Evolutionary conservation across 139 green algal species (phyloP).

Genomic region (Eudorina sp.): DNA sequence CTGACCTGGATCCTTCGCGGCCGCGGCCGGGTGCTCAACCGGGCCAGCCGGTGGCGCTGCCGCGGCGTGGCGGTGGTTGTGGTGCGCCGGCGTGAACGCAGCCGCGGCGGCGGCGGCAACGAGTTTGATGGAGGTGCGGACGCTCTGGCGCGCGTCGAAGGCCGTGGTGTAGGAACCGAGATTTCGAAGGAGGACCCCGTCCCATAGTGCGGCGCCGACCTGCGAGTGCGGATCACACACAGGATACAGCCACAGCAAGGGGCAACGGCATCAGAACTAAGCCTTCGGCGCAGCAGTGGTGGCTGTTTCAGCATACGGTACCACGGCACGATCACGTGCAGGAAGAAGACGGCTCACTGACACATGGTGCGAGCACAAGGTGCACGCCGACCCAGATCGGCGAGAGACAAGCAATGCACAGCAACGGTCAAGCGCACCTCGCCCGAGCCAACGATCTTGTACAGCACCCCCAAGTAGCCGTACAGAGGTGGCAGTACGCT

Average conservation of each 20-base stretch:
- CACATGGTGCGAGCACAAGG: too few species aligned
- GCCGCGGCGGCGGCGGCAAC: not conserved
- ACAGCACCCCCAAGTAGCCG: constrained; percentile 35
- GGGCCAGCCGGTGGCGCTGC: not conserved
- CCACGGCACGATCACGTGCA: too few species aligned
- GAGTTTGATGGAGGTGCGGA: constrained; percentile 4
- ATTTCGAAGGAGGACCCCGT: not conserved
- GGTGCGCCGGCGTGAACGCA: not conserved
- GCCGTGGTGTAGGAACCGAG: constrained; percentile 1
- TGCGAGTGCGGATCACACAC: too few species aligned
- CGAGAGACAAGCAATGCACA: too few species aligned
- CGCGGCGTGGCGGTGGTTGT: not conserved
- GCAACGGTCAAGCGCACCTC: not conserved
- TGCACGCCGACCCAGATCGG: too few species aligned
- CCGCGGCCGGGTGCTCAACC: not conserved
- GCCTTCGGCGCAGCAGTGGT: too few species aligned
- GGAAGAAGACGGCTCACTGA: too few species aligned
- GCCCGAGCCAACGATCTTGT: not conserved
- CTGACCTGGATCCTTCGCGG: not conserved
- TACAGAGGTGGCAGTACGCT: constrained; percentile 17
- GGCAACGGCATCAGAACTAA: too few species aligned
- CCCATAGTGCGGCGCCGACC: constrained; percentile 31
- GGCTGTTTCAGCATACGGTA: too few species aligned
- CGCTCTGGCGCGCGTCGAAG: constrained; percentile 9
- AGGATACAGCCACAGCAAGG: too few species aligned